Base-by-base conservation (phyloP, 768 basidiomycete species). In the Boletus patriciae region DNA sequence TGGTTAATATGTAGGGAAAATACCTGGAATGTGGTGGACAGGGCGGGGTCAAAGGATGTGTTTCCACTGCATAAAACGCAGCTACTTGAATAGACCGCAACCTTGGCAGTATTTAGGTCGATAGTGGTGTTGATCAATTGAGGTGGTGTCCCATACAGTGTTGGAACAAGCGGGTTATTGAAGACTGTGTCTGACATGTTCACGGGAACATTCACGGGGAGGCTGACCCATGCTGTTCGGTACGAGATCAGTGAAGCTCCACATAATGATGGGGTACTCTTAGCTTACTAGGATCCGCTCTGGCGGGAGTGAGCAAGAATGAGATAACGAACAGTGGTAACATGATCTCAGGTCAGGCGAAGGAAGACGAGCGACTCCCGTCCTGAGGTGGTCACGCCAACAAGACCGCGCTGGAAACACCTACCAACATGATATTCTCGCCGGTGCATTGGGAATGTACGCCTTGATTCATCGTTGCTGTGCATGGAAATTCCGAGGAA, bases 61-160 rank as follows among this genome's bases (percentile, higher is more conserved):
- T 55, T 66, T 41, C 66, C 64, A 29, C 58, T 44, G 33, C 66
- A 67, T 21, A 68, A 46, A 47, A 66, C 53, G 16, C 66, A 69
- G 25, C 42, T 45, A 15, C 57, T 62, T 12, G 66, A 64, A 50
- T 64, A 65, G 15, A 68, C 63, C 0, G 40, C 66, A 23, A 62
- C 16, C 44, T 65, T 66, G 34, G 37, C 60, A 4, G 54, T 62
- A 27, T 40, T 65, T 38, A 65, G 42, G 27, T 65, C 64, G 33
- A 65, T 54, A 13, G 62, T 63, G 16, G 57, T 51, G 29, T 59
- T 53, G 41, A 67, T 54, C 27, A 54, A 10, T 38, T 66, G 54
- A 43, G 58, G 58, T 37, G 62, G 62, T 6, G 60, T 63, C 33
- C 62, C 60, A 44, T 55, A 62, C 16, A 62, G 11, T 12, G 56